Evolutionary conservation across 192 early-diverging fungal species (phyloP), one percentile per base, ranked within the genome.

Genomic region (Obelidium mucronatum): DNA sequence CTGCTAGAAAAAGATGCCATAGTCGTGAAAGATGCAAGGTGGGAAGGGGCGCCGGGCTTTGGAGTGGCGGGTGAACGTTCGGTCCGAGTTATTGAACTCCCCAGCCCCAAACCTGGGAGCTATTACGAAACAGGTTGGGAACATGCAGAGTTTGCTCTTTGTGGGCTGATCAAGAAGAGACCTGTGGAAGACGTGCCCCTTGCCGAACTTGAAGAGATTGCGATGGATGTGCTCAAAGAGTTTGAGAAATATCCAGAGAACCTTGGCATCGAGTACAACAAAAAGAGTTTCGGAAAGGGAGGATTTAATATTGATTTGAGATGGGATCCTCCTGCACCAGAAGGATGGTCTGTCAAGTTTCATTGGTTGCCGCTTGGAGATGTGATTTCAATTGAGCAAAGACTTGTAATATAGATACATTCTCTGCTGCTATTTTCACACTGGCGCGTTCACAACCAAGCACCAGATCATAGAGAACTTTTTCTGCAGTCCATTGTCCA

Each of bases 351-450:
- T 19, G 65, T 76, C 33, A 76, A 76, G 75, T 76, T 76, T 35
- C 75, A 76, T 56, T 67, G 65, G 62, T 40, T 76, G 28, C 75
- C 75, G 19, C 55, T 76, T 6, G 75, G 67, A 63, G 19, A 33
- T 19, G 75, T 76, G 42, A 51, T 76, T 54, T 48, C 1, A 37
- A 66, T 76, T 24, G 75, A 76, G 44, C 8, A 48, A 48, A n/a
- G n/a, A n/a, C n/a, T n/a, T n/a, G n/a, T n/a, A n/a, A n/a, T n/a
- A n/a, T n/a, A n/a, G n/a, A n/a, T n/a, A n/a, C n/a, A n/a, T n/a
- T n/a, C n/a, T n/a, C n/a, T n/a, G n/a, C n/a, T n/a, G n/a, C n/a
- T n/a, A n/a, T n/a, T n/a, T n/a, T n/a, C n/a, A n/a, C n/a, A n/a
- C n/a, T n/a, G n/a, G n/a, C n/a, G n/a, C n/a, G n/a, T n/a, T n/a